Evolutionary conservation across 495 filamentous ascomycete genomes (phyloP).

Genomic region (Lasiosphaeria miniovina): DNA sequence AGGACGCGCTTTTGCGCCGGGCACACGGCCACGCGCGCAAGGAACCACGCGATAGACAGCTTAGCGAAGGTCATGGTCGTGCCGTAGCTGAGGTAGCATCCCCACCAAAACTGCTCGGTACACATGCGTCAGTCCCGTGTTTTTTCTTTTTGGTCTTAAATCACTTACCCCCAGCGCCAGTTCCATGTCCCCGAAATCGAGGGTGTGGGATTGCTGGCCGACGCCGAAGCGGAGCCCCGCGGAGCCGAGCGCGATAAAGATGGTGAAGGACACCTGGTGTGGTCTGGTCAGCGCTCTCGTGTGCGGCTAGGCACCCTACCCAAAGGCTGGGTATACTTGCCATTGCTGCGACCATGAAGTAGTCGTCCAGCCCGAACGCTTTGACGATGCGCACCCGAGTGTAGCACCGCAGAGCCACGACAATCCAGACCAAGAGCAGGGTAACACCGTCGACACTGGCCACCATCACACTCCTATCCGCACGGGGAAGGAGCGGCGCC

Average conservation of each 20-base stretch:
- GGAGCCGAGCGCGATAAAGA: too few species aligned
- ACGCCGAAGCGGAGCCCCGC: too few species aligned
- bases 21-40: conserved; percentile 40
- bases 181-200: too few species aligned
- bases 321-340: neutral
- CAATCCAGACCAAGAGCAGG: neutral
- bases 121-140: neutral
- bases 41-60: conserved; percentile 42
- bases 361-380: neutral
- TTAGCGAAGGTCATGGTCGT: conserved; percentile 34
- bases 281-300: neutral
- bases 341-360: neutral
- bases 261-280: neutral
- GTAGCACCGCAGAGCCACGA: neutral
- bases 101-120: conserved; percentile 17
- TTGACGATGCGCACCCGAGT: neutral
- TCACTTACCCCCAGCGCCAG: too few species aligned
- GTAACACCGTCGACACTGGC: neutral
- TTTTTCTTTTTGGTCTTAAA: neutral
- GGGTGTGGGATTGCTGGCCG: too few species aligned
- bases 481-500: neutral
- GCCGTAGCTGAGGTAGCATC: conserved; percentile 24
- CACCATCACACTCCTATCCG: neutral
- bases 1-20: conserved; percentile 40
- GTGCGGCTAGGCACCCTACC: neutral